phyloP scores from a whole-genome alignment of 805 yeast genomes.

The Pichia exigua region DNA sequence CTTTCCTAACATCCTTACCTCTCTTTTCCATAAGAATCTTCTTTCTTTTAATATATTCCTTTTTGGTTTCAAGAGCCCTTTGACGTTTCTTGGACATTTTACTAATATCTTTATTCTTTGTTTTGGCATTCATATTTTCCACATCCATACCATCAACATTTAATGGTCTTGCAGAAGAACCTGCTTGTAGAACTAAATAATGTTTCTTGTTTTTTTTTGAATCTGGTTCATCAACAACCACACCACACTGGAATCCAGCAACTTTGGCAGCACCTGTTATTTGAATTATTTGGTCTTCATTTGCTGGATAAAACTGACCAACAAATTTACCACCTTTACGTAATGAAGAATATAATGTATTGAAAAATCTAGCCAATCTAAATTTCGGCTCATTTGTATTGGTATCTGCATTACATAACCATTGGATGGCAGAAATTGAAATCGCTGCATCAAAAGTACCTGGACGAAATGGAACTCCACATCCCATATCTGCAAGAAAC shows the following conservation, averaged over 20 bases:
- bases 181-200: conserved; percentile 85
- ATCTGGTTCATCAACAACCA: conserved; percentile 90
- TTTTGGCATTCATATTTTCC: conserved; percentile 44
- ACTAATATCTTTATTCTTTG: conserved; percentile 22
- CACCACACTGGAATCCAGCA: conserved; percentile 94
- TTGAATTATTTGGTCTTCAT: conserved; percentile 74
- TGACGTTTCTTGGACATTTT: conserved; percentile 38
- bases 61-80: conserved; percentile 61
- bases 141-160: conserved; percentile 75
- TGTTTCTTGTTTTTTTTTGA: conserved; percentile 85
- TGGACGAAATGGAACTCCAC: conserved; percentile 90
- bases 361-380: conserved; percentile 76
- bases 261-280: conserved; percentile 81
- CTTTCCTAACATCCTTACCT: conserved; percentile 83
- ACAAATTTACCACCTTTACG: conserved; percentile 95
- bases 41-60: conserved; percentile 81
- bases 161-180: conserved; percentile 63
- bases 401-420: conserved; percentile 96
- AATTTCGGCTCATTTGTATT: conserved; percentile 73
- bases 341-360: conserved; percentile 76
- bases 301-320: conserved; percentile 92
- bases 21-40: conserved; percentile 88
- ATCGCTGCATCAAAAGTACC: conserved; percentile 97
- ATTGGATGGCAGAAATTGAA: conserved; percentile 90
- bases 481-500: conserved; percentile 86